Conservation (phyloP, 768 basidiomycete genomes). For the Hericium alpestre region DNA sequence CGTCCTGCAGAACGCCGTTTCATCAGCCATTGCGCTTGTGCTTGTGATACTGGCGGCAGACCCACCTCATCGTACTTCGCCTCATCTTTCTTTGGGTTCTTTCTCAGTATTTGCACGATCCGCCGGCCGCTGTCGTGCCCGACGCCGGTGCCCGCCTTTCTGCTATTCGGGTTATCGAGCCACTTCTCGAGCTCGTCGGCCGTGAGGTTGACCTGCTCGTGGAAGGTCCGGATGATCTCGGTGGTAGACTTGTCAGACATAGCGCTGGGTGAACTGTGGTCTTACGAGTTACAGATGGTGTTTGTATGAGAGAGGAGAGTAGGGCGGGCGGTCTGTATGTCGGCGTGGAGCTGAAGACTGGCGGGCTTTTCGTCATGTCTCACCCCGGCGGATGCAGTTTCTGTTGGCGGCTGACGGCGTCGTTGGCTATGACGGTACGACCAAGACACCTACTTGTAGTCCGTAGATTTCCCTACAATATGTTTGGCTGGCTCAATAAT, state of each 20-base stretch:
- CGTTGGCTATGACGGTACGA: too few species aligned
- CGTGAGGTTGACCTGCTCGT: constrained; percentile 23
- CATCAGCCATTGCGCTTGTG: not conserved
- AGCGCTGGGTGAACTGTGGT: too few species aligned
- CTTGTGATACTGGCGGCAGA: not conserved
- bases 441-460: too few species aligned
- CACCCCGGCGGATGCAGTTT: too few species aligned
- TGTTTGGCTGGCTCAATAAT: too few species aligned
- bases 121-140: constrained; percentile 24
- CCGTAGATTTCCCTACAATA: too few species aligned
- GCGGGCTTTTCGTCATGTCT: too few species aligned
- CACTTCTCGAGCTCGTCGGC: constrained; percentile 23
- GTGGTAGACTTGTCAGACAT: constrained; percentile 14
- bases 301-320: too few species aligned
- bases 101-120: constrained; percentile 24
- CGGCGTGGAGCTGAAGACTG: too few species aligned
- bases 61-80: constrained; percentile 21
- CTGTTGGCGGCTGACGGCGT: too few species aligned
- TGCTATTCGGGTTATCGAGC: constrained; percentile 22
- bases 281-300: too few species aligned
- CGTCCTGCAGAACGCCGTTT: constrained; percentile 13
- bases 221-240: constrained; percentile 21
- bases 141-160: constrained; percentile 22
- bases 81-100: constrained; percentile 22
- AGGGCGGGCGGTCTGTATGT: too few species aligned